Conservation (phyloP, 768 basidiomycete genomes). For the Lactifluus volemus region DNA sequence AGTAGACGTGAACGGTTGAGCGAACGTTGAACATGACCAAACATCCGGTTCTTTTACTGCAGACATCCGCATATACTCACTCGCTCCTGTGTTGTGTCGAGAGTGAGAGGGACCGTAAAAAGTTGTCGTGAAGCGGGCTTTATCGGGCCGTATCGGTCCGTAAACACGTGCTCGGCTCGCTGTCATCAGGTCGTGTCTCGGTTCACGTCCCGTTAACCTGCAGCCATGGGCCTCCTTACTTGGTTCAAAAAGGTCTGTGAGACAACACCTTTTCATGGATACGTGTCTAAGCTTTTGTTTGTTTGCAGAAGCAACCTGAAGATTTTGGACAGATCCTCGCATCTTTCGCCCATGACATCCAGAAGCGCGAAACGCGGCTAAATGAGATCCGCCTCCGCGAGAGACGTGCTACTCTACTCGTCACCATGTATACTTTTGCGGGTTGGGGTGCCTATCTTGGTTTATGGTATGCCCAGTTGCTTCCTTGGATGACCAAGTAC, state of each 20-base stretch:
- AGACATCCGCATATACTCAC: constrained; percentile 4
- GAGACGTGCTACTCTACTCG: constrained; percentile 64
- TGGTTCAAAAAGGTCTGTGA: constrained; percentile 23
- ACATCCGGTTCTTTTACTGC: constrained; percentile 9
- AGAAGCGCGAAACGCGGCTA: constrained; percentile 62
- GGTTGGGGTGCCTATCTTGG: constrained; percentile 65
- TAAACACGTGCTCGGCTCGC: neutral
- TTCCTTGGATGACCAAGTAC: constrained; percentile 37
- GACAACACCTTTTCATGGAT: neutral
- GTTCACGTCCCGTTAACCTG: neutral
- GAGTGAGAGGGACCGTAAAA: no score
- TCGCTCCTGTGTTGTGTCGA: no score
- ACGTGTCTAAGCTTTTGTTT: neutral
- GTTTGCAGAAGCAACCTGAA: constrained; percentile 43
- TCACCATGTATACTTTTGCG: constrained; percentile 70
- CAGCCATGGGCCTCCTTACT: constrained; percentile 17
- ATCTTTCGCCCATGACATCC: constrained; percentile 55
- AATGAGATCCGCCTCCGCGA: constrained; percentile 83
- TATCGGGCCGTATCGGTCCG: constrained; percentile 1
- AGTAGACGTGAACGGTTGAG: neutral
- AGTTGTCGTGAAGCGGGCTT: no score
- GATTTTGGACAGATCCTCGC: constrained; percentile 74
- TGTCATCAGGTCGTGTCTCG: neutral
- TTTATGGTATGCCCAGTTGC: constrained; percentile 58
- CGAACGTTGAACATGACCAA: constrained; percentile 4